These are phyloP conservation scores for Skeletonema grethae DNA, from an alignment of 108 stramenopile genomes.

Conservation along the genomic window DNA sequence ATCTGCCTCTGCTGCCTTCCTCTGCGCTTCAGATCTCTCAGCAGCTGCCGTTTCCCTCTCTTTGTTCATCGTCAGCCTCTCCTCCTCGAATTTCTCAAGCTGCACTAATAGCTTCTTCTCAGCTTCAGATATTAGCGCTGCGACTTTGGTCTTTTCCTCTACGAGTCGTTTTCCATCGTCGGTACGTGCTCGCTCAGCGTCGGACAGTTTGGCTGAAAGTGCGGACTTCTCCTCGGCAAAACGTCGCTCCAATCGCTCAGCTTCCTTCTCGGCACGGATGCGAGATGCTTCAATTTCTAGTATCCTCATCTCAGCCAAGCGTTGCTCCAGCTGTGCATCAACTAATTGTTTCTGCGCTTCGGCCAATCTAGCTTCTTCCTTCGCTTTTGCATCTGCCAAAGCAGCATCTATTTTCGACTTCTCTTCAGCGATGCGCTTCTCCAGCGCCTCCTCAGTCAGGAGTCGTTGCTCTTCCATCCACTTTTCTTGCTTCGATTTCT, in stretches of 20 bases:
- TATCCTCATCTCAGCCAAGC: constrained; percentile 8
- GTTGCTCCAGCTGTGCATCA: constrained; percentile 8
- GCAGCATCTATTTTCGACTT: background rate
- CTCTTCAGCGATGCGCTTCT: constrained; percentile 5
- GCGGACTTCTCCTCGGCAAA: background rate
- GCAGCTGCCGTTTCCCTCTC: constrained; percentile 8
- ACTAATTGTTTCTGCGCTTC: background rate
- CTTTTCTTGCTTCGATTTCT: background rate
- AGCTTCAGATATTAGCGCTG: background rate
- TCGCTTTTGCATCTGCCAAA: constrained; percentile 1
- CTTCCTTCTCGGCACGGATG: background rate
- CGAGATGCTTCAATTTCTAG: background rate
- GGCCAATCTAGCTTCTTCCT: constrained; percentile 1
- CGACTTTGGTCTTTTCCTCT: constrained; percentile 3
- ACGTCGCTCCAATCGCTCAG: background rate
- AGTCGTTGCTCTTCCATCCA: background rate
- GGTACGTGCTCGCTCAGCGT: background rate
- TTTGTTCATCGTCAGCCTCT: background rate
- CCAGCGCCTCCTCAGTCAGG: background rate
- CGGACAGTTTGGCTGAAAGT: background rate
- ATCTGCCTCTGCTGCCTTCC: background rate
- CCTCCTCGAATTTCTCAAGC: constrained; percentile 7
- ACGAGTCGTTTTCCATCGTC: constrained; percentile 5
- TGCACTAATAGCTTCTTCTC: background rate
- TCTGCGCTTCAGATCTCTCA: background rate